Evolutionary conservation across 768 basidiomycete genomes (phyloP), one percentile per base, ranked within the genome.

Genomic region (Mycena filopes): DNA sequence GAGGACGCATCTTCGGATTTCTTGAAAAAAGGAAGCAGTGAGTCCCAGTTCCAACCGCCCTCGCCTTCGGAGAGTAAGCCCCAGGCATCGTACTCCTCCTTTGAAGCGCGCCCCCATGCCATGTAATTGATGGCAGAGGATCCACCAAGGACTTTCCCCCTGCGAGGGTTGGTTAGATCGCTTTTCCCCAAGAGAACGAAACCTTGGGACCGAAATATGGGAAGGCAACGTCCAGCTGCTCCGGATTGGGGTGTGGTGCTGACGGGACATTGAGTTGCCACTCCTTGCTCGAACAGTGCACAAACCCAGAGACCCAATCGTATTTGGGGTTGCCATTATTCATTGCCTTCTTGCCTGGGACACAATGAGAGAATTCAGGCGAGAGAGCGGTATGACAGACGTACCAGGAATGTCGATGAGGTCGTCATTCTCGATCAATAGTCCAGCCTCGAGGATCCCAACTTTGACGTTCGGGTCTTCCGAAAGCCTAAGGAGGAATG

Each of bases 11-110:
- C 41, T 50, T 63, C 55, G 25, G 28, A 1, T 16, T 63, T 63
- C 18, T 2, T 28, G 40, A 63, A 12, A 21, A 57, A 63, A 2
- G 62, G 62, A 21, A 57, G 13, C 1, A 63, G 9, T 8, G 55
- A 36, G 12, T 63, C 49, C 62, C 62, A 63, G 48, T 57, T 25
- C 62, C 62, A 63, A 20, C 55, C 62, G n/a, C 45, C 48, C 7
- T 43, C 31, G 1, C 15, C 4, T 21, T 56, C 55, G 10, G n/a
- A 20, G 4, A 63, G 9, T 3, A 21, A 7, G 11, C 38, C 31
- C 62, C 62, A 63, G 10, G 55, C 55, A n/a, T 63, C 62, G 47
- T 63, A 63, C 33, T 63, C 55, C 18, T 63, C 55, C 25, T 28
- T 33, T 5, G 62, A 63, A 20, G 55, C 62, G 29, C 62, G 55